phyloP scores from a whole-genome alignment of 2,329 filamentous ascomycete species.

The Byssoonygena ceratinophila region DNA sequence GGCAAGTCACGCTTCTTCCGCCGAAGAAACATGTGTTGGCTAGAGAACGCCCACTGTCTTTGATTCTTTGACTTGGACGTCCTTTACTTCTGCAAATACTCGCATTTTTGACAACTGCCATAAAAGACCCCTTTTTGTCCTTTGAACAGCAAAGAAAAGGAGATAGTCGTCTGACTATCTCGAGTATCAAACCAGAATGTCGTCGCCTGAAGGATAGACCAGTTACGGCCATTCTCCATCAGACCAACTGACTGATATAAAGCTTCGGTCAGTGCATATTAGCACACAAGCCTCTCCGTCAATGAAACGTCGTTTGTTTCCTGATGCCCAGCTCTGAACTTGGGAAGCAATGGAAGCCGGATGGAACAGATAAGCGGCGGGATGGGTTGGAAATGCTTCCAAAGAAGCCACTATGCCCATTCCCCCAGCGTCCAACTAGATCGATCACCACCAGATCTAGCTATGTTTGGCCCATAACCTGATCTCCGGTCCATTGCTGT shows the following conservation, averaged over 20 bases:
- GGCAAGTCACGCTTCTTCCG: neutral
- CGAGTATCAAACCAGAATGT: neutral
- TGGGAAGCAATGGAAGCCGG: neutral
- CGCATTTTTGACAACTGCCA: neutral
- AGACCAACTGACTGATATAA: no score
- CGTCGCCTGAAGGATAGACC: neutral
- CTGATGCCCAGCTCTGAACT: no score
- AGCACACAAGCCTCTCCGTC: no score
- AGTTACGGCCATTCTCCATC: neutral
- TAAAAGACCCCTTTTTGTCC: neutral
- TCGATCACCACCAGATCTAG: slow-evolving; percentile 32
- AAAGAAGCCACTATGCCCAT: slow-evolving; percentile 26
- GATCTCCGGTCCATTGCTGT: slow-evolving; percentile 32
- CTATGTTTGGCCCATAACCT: slow-evolving; percentile 22
- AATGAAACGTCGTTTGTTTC: no score
- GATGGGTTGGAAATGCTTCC: neutral
- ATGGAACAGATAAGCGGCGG: neutral
- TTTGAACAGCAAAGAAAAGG: neutral
- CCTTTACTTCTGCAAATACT: neutral
- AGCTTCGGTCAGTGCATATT: no score
- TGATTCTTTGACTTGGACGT: slow-evolving; percentile 1
- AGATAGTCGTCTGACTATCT: neutral
- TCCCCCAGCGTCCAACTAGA: slow-evolving; percentile 42
- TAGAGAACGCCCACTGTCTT: neutral
- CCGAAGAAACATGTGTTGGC: neutral